These are phyloP conservation scores for Penicillium brevicompactum DNA, from an alignment of 2,329 filamentous ascomycete genomes.

Conservation along the genomic window DNA sequence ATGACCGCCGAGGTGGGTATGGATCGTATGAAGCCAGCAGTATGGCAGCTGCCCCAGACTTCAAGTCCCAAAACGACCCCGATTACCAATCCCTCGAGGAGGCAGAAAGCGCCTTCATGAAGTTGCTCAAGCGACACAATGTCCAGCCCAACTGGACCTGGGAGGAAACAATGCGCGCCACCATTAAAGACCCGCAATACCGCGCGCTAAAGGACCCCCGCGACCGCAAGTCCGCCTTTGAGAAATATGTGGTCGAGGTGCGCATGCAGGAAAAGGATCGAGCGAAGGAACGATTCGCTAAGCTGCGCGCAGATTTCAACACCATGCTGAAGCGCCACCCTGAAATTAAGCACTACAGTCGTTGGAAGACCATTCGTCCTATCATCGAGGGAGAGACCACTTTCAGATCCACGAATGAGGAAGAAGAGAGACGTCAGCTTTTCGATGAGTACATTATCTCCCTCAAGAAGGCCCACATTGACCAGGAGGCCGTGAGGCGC, in stretches of 20 bases:
- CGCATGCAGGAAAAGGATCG: slow-evolving; percentile 91
- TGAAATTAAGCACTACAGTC: slow-evolving; percentile 95
- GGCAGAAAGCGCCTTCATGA: slow-evolving; percentile 89
- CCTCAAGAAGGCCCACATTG: slow-evolving; percentile 77
- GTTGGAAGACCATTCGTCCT: slow-evolving; percentile 92
- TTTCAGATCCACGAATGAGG: slow-evolving; percentile 86
- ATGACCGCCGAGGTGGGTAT: slow-evolving; percentile 52
- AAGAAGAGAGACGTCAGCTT: slow-evolving; percentile 82
- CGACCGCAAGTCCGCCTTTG: slow-evolving; percentile 86
- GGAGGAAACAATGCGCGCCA: slow-evolving; percentile 83
- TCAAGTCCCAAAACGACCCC: slow-evolving; percentile 61
- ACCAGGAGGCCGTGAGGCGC: slow-evolving; percentile 71
- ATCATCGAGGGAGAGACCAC: slow-evolving; percentile 95
- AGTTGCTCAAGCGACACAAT: slow-evolving; percentile 79
- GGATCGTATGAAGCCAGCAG: slow-evolving; percentile 45
- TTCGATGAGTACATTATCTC: slow-evolving; percentile 92
- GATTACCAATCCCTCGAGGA: slow-evolving; percentile 81
- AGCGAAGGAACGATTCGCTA: slow-evolving; percentile 88
- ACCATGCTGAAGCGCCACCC: slow-evolving; percentile 95
- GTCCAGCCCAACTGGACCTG: slow-evolving; percentile 92
- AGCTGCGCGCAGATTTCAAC: slow-evolving; percentile 89
- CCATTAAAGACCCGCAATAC: slow-evolving; percentile 89
- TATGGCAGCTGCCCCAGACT: slow-evolving; percentile 38
- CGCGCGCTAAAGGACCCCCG: slow-evolving; percentile 90
- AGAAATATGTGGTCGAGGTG: slow-evolving; percentile 91